Base-by-base conservation (phyloP, 2,329 filamentous ascomycete genomes). In the Xylaria sp. region DNA sequence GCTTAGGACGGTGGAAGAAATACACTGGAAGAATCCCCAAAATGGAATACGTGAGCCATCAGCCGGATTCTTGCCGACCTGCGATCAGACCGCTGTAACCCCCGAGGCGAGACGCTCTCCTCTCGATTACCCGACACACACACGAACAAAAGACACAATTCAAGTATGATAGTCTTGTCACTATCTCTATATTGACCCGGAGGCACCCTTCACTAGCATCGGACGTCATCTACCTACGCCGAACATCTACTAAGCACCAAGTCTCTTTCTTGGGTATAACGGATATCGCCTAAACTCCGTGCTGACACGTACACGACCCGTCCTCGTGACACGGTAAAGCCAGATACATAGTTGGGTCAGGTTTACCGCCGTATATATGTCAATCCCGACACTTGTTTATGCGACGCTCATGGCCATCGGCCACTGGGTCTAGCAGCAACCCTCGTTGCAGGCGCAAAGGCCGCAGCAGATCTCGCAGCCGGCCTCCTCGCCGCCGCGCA, bases 401-500 rank as follows among this genome's bases (percentile, higher is more conserved):
- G 9, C 24, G 24, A 26, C 5, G 24, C 24, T 9, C 24, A 9
- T 5, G 24, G 24, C 24, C 24, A 9, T 9, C 24, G 9, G 24
- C 24, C 11, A 20, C 40, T 21, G 49, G 34, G 5, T 59, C 64
- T 73, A 77, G 66, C 75, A 77, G 68, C 75, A 77, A 19, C 63
- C 65, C 60, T 77, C 75, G 1, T 77, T 65, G 61, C 75, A 77
- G 46, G 66, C 74, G 65, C 75, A 77, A 54, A 77, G 72, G 52
- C 75, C 75, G 54, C 75, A 77, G 70, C 75, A 77, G 56, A 77
- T 63, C 62, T 77, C 75, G 53, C 75, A 77, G 37, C 75, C 75
- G 34, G 73, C 75, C 56, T 77, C 75, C 59, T 77, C 75, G 60
- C 75, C 75, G 63, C 75, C 75, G 39, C 74, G 72, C 51, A 77